Percentiles rank a stretch among this genome's conserved stretches.
Evolutionary conservation across 108 stramenopile species (phyloP).

Genomic region (Skeletonema marinoi): DNA sequence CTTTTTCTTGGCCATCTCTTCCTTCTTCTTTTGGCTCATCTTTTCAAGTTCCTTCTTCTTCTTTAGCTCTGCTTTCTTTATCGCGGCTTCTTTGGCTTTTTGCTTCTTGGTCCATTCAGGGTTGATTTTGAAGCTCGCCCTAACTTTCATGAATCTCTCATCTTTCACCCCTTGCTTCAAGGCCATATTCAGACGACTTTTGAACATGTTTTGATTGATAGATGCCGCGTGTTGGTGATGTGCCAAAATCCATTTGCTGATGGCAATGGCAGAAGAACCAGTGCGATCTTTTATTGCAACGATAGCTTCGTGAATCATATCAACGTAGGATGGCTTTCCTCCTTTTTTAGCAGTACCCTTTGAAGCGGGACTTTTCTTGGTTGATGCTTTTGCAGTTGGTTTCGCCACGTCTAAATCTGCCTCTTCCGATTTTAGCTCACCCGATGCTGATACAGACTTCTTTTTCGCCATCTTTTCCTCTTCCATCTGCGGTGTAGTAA

Average conservation of each 20-base stretch:
- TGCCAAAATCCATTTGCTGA: constrained; percentile 70
- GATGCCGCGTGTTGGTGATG: constrained; percentile 42
- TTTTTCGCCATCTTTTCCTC: constrained; percentile 5
- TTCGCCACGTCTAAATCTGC: neutral
- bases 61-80: constrained; percentile 47
- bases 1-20: constrained; percentile 35
- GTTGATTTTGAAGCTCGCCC: constrained; percentile 73
- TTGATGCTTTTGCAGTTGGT: neutral
- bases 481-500: neutral
- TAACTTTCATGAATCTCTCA: constrained; percentile 70
- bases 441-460: constrained; percentile 3
- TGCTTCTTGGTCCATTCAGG: constrained; percentile 60
- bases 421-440: neutral
- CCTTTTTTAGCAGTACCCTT: constrained; percentile 8
- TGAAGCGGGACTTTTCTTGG: constrained; percentile 19
- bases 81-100: constrained; percentile 51
- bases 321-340: constrained; percentile 55
- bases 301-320: constrained; percentile 74
- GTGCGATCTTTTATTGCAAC: constrained; percentile 74
- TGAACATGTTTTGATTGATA: constrained; percentile 51
- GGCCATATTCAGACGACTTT: constrained; percentile 50
- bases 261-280: constrained; percentile 69
- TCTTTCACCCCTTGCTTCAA: constrained; percentile 69
- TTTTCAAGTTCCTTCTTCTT: constrained; percentile 47
- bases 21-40: constrained; percentile 19